Evolutionary conservation across 441 rosid genomes (phyloP).

Genomic region (Populus hybrid): DNA sequence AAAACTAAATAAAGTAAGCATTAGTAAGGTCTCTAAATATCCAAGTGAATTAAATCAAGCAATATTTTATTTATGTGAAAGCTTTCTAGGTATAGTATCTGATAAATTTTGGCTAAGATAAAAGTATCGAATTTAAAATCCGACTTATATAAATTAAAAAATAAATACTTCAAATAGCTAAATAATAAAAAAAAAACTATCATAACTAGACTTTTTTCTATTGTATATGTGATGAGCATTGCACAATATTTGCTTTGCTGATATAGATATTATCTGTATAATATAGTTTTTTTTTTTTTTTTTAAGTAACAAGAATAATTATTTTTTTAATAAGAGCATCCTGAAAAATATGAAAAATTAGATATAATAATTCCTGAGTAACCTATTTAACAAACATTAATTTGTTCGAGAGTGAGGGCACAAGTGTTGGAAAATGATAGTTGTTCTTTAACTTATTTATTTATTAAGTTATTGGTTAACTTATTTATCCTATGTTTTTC

Average conservation of each 20-base stretch:
- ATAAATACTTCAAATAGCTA: neutral
- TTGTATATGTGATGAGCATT: neutral
- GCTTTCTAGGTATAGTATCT: neutral
- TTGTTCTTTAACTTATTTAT: no score
- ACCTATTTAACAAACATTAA: no score
- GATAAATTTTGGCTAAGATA: slow-evolving; percentile 2
- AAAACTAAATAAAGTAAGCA: no score
- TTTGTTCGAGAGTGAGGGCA: no score
- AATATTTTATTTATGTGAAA: neutral
- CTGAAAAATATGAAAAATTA: no score
- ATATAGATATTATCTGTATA: neutral
- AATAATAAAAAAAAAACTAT: neutral
- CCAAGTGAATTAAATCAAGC: neutral
- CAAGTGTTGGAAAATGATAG: no score
- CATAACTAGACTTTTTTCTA: neutral
- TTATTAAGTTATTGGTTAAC: no score
- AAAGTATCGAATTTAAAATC: neutral
- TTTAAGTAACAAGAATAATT: no score
- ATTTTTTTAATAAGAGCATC: no score
- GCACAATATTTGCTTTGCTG: neutral
- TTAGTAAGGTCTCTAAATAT: slow-evolving; percentile 12
- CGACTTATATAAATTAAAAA: neutral
- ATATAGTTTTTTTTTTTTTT: neutral
- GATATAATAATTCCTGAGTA: no score
- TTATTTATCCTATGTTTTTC: no score